Evolutionary conservation across 805 yeast species (phyloP).

Genomic region (Peterozyma xylosa): DNA sequence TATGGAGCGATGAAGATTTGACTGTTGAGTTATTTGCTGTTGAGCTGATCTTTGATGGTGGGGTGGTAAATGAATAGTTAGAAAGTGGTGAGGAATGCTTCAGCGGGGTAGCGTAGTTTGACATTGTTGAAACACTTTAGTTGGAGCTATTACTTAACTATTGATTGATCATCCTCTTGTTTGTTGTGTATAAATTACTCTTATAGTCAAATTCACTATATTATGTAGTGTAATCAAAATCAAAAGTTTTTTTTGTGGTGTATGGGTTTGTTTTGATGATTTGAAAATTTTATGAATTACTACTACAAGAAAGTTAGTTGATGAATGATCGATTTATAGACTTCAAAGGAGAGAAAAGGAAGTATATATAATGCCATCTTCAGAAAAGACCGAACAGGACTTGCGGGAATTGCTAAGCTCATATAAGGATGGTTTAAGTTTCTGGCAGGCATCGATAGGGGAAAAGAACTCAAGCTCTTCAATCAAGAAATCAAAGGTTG

Average conservation of each 20-base stretch:
- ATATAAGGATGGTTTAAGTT: constrained; percentile 3
- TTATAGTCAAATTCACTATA: too few relatives aligned
- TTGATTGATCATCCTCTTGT: too few relatives aligned
- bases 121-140: neutral
- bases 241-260: too few relatives aligned
- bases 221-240: too few relatives aligned
- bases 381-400: constrained; percentile 3
- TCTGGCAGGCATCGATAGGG: constrained; percentile 1
- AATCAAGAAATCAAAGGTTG: constrained; percentile 21
- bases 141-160: too few relatives aligned
- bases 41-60: neutral
- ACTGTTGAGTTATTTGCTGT: neutral
- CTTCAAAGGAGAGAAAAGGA: too few relatives aligned
- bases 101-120: constrained; percentile 3
- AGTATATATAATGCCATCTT: neutral
- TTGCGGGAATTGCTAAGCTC: constrained; percentile 3
- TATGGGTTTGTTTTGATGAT: too few relatives aligned
- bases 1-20: too few relatives aligned
- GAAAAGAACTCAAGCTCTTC: neutral
- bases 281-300: too few relatives aligned
- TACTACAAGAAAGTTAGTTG: too few relatives aligned
- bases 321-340: too few relatives aligned
- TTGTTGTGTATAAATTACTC: too few relatives aligned
- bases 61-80: constrained; percentile 8
- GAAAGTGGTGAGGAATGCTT: constrained; percentile 7